Base-by-base conservation (phyloP, 148 eudicot genomes). In the Simmondsia chinensis region DNA sequence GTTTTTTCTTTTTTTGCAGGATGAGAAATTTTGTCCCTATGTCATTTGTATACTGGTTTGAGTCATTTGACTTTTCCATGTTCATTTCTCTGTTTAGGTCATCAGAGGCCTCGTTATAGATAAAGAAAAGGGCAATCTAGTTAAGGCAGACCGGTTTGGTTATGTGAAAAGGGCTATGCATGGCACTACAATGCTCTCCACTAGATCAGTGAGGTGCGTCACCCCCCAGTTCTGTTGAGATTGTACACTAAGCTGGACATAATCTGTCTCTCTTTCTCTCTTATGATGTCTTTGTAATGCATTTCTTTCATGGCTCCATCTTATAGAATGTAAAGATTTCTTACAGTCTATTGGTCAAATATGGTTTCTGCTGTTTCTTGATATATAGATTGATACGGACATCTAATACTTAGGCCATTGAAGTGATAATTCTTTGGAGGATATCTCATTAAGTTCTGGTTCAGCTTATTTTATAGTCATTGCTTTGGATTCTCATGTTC, bases 111-210 rank as follows among this genome's bases (percentile, higher is more conserved):
- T 89, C 60, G 95, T 89, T 47, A 89, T 89, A 44, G 95, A 89
- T 69, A 89, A 89, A 70, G 97, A 89, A 64, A 81, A 70, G 64
- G 97, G 97, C 35, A 89, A 89, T 58, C 58, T 89, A 65, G 97
- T 89, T 14, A 89, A 89, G 70, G 76, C 97, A 20, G 97, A 89
- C 56, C 82, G 97, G 31, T 89, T 89, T 74, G 97, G 97, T 43
- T 89, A 89, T 51, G 72, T 89, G 34, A 76, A 89, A 71, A 78
- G 97, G 67, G 97, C 97, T 50, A 89, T 89, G 97, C 97, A 89
- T 68, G 97, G 97, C 44, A 89, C 97, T 35, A 65, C 38, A 50
- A 81, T 89, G 93, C 73, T 84, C 22, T 84, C 97, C 16, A 89
- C 78, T 59, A 83, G 65, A 57, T 77, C 89, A 62, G 75, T 89